Evolutionary conservation across 1,284 basidiomycete genomes (phyloP), one percentile per base, ranked within the genome.

Genomic region (Cryptococcus floricola): DNA sequence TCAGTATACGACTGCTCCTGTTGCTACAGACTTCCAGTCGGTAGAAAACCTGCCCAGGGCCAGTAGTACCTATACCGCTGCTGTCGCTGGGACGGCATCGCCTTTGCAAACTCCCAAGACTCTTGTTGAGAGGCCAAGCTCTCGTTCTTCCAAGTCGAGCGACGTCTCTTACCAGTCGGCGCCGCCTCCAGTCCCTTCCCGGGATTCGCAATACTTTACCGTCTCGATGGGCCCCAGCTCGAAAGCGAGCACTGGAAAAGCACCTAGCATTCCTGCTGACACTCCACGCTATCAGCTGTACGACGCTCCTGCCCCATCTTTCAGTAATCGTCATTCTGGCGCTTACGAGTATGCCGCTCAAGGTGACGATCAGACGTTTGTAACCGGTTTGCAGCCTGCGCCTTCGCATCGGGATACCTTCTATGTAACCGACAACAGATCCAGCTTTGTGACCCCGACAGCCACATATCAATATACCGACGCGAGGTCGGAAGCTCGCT

Each of bases 161-260:
- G 28, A 43, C 2, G 52, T 59, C 13, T 61, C 65, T 3, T 68
- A 66, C 46, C 52, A 65, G 14, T 61, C 65, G 16, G 66, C 65
- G 34, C 64, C 66, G 34, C 67, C 67, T 14, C 62, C 68, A 5
- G 57, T 64, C 3, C 60, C 63, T 14, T 61, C 66, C 31, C 56
- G 57, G 54, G 64, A 65, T 53, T 66, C 64, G 38, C 48, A 56
- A 23, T 67, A 66, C 54, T 54, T 39, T 10, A 61, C 63, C 14
- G 56, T 65, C 16, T 61, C 56, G 16, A 37, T 34, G 13, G 61
- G 52, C 8, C 38, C 56, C 10, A 52, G 52, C 48, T 45, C 38
- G 4, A 45, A 52, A 25, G 44, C 50, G 16, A 7, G 47, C 8
- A 49, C 49, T 12, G 41, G 53, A 16, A 19, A 28, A 4, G 48